These are phyloP conservation scores for Tetracladium marchalianum DNA, from an alignment of 495 filamentous ascomycete species.

Conservation along the genomic window DNA sequence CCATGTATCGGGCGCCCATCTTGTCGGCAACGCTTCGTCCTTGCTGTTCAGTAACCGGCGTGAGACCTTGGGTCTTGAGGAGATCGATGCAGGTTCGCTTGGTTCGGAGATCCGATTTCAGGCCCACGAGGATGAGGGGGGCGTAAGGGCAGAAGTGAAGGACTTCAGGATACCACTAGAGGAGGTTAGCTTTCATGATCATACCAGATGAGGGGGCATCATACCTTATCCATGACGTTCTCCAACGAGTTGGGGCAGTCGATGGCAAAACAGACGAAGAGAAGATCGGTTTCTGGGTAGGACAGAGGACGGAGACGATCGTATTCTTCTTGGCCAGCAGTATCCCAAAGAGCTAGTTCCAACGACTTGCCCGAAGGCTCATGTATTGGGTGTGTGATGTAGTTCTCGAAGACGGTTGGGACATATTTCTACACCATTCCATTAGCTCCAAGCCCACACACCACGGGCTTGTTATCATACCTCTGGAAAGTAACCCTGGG, in stretches of 20 bases:
- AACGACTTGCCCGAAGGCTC: constrained; percentile 80
- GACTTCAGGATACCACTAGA: constrained; percentile 97
- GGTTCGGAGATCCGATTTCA: constrained; percentile 91
- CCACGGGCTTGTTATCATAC: constrained; percentile 46
- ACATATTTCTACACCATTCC: constrained; percentile 99
- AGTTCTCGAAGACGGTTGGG: constrained; percentile 98
- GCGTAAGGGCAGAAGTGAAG: constrained; percentile 98
- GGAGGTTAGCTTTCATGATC: not conserved
- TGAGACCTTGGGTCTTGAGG: constrained; percentile 93
- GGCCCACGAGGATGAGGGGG: constrained; percentile 85
- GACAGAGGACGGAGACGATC: constrained; percentile 90
- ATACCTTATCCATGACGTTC: constrained; percentile 97
- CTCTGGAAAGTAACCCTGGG: constrained; percentile 97
- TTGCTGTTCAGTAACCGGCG: constrained; percentile 85
- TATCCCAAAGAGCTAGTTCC: constrained; percentile 96
- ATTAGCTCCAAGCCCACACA: too few relatives aligned
- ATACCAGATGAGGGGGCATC: constrained; percentile 9
- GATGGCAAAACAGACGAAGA: constrained; percentile 98
- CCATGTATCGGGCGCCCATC: constrained; percentile 92
- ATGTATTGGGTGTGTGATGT: constrained; percentile 93
- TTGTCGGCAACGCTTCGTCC: constrained; percentile 75
- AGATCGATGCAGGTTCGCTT: constrained; percentile 96
- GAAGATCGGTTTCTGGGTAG: constrained; percentile 93
- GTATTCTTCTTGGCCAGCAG: constrained; percentile 97
- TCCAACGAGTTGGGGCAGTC: constrained; percentile 97